These are phyloP conservation scores for Helianthus tuberosus DNA, from an alignment of 129 eudicot genomes.

Conservation along the genomic window DNA sequence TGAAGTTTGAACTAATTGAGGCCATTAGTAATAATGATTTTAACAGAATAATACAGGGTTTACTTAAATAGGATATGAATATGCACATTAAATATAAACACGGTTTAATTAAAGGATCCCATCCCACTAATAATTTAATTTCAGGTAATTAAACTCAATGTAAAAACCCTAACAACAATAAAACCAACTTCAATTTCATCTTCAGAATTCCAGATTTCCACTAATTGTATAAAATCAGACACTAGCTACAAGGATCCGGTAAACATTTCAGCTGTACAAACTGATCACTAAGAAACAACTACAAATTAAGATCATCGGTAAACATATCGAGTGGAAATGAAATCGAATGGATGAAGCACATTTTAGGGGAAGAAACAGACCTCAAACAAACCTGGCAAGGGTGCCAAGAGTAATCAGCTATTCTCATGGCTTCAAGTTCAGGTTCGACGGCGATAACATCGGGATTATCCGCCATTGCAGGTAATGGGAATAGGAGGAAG, in stretches of 20 bases:
- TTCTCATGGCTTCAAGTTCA: constrained; percentile 66
- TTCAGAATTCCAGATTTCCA: background rate
- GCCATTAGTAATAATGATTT: no score
- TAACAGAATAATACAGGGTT: no score
- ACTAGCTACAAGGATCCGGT: constrained; percentile 18
- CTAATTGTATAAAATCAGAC: constrained; percentile 1
- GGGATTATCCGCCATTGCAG: constrained; percentile 29
- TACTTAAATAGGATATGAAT: no score
- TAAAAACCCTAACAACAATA: constrained; percentile 6
- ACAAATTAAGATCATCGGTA: constrained; percentile 8
- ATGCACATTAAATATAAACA: background rate
- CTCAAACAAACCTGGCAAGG: constrained; percentile 62
- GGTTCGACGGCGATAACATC: constrained; percentile 35
- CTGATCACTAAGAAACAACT: background rate
- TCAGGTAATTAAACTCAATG: constrained; percentile 9
- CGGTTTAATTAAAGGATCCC: background rate
- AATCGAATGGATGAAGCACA: constrained; percentile 1
- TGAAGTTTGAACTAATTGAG: no score
- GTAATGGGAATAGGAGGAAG: background rate
- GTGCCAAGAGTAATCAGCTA: constrained; percentile 62
- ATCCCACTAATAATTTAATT: constrained; percentile 14
- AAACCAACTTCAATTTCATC: constrained; percentile 5
- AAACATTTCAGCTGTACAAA: constrained; percentile 2
- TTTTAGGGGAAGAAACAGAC: constrained; percentile 9
- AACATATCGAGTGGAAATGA: constrained; percentile 1